Conservation (phyloP, 331 rosid species). For the Malus hybrid region DNA sequence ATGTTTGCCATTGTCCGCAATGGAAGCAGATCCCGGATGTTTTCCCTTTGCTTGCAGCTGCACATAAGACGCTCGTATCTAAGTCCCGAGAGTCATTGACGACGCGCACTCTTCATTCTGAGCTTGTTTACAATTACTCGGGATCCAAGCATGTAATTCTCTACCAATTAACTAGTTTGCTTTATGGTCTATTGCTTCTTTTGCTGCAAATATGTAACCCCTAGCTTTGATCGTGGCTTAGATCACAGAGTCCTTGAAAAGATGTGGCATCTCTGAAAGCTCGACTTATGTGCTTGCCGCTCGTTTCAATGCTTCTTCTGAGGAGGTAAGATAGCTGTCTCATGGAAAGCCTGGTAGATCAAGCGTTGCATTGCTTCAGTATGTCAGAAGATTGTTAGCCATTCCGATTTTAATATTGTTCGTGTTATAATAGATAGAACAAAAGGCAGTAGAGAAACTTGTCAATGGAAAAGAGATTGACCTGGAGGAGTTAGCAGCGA, state of each 20-base stretch:
- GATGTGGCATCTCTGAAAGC: slow-evolving; percentile 76
- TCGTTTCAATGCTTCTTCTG: slow-evolving; percentile 61
- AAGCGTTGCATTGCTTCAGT: neutral
- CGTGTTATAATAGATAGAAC: slow-evolving; percentile 29
- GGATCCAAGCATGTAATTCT: slow-evolving; percentile 82
- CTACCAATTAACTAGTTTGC: neutral
- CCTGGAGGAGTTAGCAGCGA: slow-evolving; percentile 59
- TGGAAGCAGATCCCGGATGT: slow-evolving; percentile 73
- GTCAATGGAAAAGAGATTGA: slow-evolving; percentile 57
- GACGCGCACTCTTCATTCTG: slow-evolving; percentile 87
- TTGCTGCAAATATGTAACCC: slow-evolving; percentile 16
- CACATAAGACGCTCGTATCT: slow-evolving; percentile 61
- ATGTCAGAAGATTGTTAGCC: neutral
- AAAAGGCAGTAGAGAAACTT: slow-evolving; percentile 57
- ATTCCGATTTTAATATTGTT: neutral
- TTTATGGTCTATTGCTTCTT: neutral
- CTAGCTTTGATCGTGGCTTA: slow-evolving; percentile 22
- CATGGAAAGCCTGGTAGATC: neutral
- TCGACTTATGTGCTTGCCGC: slow-evolving; percentile 77
- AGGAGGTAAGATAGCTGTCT: slow-evolving; percentile 45
- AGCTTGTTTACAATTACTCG: slow-evolving; percentile 83
- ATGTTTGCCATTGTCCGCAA: slow-evolving; percentile 2
- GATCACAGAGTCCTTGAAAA: slow-evolving; percentile 87
- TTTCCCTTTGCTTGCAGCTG: slow-evolving; percentile 77
- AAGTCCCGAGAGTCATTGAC: slow-evolving; percentile 74